These are phyloP conservation scores for Scleroderma citrinum DNA, from an alignment of 768 basidiomycete genomes.

Conservation along the genomic window DNA sequence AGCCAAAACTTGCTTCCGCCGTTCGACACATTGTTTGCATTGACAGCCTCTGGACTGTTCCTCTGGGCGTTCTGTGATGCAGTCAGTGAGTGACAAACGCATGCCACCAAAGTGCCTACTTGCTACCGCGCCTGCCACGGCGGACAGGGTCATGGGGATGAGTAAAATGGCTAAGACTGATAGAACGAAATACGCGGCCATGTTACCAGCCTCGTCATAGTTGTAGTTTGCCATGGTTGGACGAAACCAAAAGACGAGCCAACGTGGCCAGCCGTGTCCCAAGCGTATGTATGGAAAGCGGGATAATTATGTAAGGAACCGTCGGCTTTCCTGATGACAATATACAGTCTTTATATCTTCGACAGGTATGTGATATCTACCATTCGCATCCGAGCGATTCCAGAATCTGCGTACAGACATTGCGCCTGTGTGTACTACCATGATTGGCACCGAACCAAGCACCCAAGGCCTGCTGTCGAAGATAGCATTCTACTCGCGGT, in stretches of 20 bases:
- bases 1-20: constrained; percentile 40
- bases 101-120: constrained; percentile 34
- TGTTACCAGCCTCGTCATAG: constrained; percentile 81
- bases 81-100: constrained; percentile 2
- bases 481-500: constrained; percentile 77
- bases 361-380: constrained; percentile 50
- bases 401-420: constrained; percentile 47
- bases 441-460: constrained; percentile 82
- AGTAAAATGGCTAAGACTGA: constrained; percentile 84
- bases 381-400: constrained; percentile 1
- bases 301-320: too few species aligned
- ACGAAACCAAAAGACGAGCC: too few species aligned
- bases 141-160: constrained; percentile 64
- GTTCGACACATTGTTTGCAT: constrained; percentile 56
- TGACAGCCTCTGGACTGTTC: constrained; percentile 44
- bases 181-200: constrained; percentile 88
- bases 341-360: constrained; percentile 90
- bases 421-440: constrained; percentile 93
- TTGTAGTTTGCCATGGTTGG: constrained; percentile 68
- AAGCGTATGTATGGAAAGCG: too few species aligned
- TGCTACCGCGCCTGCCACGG: constrained; percentile 32
- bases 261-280: too few species aligned
- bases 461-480: constrained; percentile 65
- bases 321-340: constrained; percentile 52
- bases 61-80: constrained; percentile 27